A percentile compares a stretch with the other conserved stretches of the same genome.
Conservation (phyloP, 2,329 filamentous ascomycete genomes). For the Meredithiella fracta region DNA sequence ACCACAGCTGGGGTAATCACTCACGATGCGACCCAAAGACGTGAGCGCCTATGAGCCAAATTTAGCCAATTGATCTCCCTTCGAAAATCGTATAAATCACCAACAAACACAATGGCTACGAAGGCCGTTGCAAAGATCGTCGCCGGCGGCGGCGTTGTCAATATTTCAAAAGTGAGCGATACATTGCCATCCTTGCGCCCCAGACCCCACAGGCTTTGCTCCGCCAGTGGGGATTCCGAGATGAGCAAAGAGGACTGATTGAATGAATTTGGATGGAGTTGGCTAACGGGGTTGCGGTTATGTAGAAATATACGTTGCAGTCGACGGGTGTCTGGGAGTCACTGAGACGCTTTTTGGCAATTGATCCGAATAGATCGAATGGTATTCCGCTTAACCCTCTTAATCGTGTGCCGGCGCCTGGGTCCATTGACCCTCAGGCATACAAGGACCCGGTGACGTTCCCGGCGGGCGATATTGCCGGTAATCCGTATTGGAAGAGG, state of each 20-base stretch:
- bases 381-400: slow-evolving; percentile 86
- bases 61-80: slow-evolving; percentile 1
- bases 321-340: slow-evolving; percentile 77
- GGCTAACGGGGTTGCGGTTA: background rate
- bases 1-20: background rate
- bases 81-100: no score
- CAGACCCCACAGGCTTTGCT: background rate
- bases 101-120: slow-evolving; percentile 35
- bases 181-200: background rate
- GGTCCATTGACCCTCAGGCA: slow-evolving; percentile 24
- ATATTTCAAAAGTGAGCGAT: slow-evolving; percentile 39
- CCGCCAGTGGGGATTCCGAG: background rate
- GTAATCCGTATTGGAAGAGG: slow-evolving; percentile 57
- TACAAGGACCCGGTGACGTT: slow-evolving; percentile 38
- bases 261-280: no score
- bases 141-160: slow-evolving; percentile 32
- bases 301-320: slow-evolving; percentile 88
- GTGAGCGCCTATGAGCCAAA: no score
- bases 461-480: slow-evolving; percentile 24
- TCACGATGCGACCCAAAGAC: no score
- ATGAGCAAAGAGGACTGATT: no score
- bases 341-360: slow-evolving; percentile 58
- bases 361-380: slow-evolving; percentile 78
- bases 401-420: slow-evolving; percentile 62
- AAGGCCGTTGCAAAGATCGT: slow-evolving; percentile 41